Evolutionary conservation across 2,329 filamentous ascomycete species (phyloP), one percentile per base, ranked within the genome.

Genomic region (Beauveria caledonica): DNA sequence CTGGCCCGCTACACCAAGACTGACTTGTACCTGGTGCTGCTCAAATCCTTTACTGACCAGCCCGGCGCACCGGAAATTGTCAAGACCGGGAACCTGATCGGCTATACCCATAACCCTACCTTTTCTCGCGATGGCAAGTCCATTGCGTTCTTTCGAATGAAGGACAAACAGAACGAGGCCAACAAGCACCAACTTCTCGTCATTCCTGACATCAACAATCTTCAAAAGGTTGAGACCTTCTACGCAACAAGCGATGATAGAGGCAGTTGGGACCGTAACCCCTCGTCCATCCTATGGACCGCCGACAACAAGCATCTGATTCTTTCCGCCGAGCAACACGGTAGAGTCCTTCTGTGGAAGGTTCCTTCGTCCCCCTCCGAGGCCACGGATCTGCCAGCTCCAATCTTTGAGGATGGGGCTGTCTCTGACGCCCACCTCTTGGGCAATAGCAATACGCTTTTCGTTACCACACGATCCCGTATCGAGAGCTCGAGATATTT

Each of bases 101-200:
- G 89, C 7, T 90, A 90, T 66, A 84, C 81, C 25, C 78, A 78
- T 19, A 76, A 76, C 3, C 91, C 92, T 0, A 80, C 82, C 0
- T 96, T 95, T 73, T 92, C 90, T 3, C 84, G 85, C 4, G 81
- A 88, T 67, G 89, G 90, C 10, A 82, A 79, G 40, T 81, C 82
- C 62, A 77, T 93, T 27, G 90, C 85, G 1, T 96, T 95, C 70
- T 79, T 90, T 33, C 85, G 89, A 63, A 96, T 95, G 92, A 81
- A 83, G 64, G 81, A 81, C 60, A 79, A 84, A 56, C 85, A 87
- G 62, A 96, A 96, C 70, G 92, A 97, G 72, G 84, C 87, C 17
- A 91, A 96, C 75, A 75, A 76, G 65, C 81, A 87, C 49, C 81
- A 86, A 49, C 75, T 91, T 4, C 74, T 92, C 63, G 74, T 90